Evolutionary conservation across 2,329 filamentous ascomycete genomes (phyloP).

Genomic region (Neonectria punicea): DNA sequence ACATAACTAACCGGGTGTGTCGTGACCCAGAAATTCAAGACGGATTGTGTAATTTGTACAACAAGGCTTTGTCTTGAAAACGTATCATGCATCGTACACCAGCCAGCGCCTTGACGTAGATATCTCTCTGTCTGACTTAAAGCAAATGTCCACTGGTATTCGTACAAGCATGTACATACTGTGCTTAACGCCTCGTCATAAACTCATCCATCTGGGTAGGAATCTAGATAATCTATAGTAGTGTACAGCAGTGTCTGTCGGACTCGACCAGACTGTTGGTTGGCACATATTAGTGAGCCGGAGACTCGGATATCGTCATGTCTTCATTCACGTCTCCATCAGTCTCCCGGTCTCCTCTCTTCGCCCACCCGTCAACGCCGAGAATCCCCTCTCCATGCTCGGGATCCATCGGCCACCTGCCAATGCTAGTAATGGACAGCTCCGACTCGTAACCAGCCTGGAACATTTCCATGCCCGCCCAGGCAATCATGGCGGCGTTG

Average conservation of each 20-base stretch:
- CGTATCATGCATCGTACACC: constrained; percentile 18
- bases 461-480: constrained; percentile 94
- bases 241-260: constrained; percentile 7
- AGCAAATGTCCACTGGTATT: constrained; percentile 18
- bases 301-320: neutral
- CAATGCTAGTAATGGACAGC: constrained; percentile 67
- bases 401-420: constrained; percentile 80
- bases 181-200: neutral
- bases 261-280: neutral
- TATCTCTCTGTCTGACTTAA: neutral
- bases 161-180: neutral
- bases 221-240: constrained; percentile 26
- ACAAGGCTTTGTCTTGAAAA: constrained; percentile 43
- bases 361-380: constrained; percentile 63
- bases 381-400: constrained; percentile 70
- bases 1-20: neutral
- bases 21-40: constrained; percentile 24
- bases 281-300: constrained; percentile 13
- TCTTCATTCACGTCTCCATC: neutral
- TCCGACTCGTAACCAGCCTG: constrained; percentile 76
- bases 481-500: constrained; percentile 97
- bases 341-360: constrained; percentile 26
- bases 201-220: neutral
- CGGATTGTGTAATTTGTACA: constrained; percentile 43
- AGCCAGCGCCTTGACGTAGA: constrained; percentile 16